Evolutionary conservation across 2,329 filamentous ascomycete species (phyloP).

Genomic region (Cordyceps militaris): DNA sequence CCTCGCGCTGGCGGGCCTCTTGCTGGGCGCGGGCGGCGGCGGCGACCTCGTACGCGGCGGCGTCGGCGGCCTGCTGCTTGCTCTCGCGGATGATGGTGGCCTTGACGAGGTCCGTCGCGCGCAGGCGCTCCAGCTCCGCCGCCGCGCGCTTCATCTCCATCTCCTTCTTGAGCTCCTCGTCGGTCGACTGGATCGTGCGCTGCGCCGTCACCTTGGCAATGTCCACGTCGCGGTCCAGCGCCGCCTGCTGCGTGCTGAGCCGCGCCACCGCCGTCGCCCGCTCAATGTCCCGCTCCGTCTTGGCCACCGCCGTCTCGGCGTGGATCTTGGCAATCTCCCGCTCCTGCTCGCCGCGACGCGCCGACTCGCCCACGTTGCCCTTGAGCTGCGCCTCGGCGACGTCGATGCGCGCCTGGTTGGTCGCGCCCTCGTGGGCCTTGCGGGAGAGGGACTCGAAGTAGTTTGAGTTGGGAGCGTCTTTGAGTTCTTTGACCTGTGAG

Average conservation of each 20-base stretch:
- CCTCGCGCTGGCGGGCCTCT: slow-evolving; percentile 37
- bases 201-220: slow-evolving; percentile 68
- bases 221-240: slow-evolving; percentile 65
- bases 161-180: slow-evolving; percentile 72
- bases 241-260: slow-evolving; percentile 64
- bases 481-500: slow-evolving; percentile 62
- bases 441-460: slow-evolving; percentile 78
- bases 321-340: slow-evolving; percentile 84
- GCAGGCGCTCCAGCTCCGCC: slow-evolving; percentile 73
- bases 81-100: slow-evolving; percentile 60
- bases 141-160: slow-evolving; percentile 72
- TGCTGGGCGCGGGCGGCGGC: slow-evolving; percentile 48
- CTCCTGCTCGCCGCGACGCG: slow-evolving; percentile 73
- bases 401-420: slow-evolving; percentile 67
- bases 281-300: slow-evolving; percentile 78
- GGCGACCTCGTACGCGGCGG: slow-evolving; percentile 33
- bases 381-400: slow-evolving; percentile 57
- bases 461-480: slow-evolving; percentile 71
- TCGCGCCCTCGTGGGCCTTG: slow-evolving; percentile 79
- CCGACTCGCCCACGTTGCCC: slow-evolving; percentile 69
- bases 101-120: slow-evolving; percentile 67
- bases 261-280: slow-evolving; percentile 72
- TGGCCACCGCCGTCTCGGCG: slow-evolving; percentile 74
- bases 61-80: slow-evolving; percentile 57
- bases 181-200: slow-evolving; percentile 65